Percentiles rank a stretch among this genome's conserved stretches.
Evolutionary conservation across 345 rosid genomes (phyloP).

Genomic region (Brassica juncea): DNA sequence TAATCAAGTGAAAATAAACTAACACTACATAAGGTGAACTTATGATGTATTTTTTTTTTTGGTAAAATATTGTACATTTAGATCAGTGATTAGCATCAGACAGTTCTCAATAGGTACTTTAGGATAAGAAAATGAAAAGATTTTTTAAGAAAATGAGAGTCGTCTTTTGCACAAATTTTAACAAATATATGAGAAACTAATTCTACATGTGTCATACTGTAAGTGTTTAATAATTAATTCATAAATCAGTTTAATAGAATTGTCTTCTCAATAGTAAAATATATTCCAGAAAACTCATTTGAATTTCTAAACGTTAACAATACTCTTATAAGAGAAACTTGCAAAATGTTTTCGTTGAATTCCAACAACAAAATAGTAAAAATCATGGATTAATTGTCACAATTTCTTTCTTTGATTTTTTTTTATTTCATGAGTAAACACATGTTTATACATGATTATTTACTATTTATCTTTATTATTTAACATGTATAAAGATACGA

Average conservation of each 20-base stretch:
- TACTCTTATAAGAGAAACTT: not conserved
- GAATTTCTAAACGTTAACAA: not conserved
- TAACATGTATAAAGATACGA: not conserved
- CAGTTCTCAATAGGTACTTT: not conserved
- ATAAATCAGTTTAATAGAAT: too few relatives aligned
- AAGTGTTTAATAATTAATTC: not conserved
- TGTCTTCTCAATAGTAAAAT: not conserved
- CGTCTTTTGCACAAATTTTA: not conserved
- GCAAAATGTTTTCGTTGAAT: not conserved
- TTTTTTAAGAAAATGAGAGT: not conserved
- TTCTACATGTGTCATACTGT: not conserved
- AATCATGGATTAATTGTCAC: not conserved
- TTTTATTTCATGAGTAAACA: not conserved
- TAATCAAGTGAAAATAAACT: not conserved
- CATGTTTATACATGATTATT: not conserved
- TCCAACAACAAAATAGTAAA: not conserved
- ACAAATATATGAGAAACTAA: not conserved
- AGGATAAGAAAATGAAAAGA: not conserved
- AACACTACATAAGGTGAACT: not conserved
- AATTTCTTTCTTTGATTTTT: not conserved
- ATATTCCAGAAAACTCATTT: not conserved
- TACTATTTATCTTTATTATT: not conserved
- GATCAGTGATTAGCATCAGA: not conserved
- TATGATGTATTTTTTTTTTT: not conserved
- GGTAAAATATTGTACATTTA: too few relatives aligned